Base-by-base conservation (phyloP, 768 basidiomycete species). In the Phylloporus sp. region DNA sequence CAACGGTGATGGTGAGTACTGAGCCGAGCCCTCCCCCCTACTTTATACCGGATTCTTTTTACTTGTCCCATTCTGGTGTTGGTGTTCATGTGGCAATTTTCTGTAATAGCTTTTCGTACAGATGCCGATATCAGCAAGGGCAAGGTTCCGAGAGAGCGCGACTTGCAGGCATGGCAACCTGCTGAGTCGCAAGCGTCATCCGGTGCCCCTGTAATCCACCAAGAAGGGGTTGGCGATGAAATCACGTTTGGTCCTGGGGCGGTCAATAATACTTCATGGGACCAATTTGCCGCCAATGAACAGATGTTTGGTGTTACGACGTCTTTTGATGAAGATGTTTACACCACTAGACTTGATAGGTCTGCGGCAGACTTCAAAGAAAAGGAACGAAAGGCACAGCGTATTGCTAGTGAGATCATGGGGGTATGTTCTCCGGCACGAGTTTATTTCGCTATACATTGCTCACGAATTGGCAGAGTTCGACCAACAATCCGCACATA, bases 251-350 rank as follows among this genome's bases (percentile, higher is more conserved):
- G 83, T 5, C 63, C 77, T 15, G 77, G 77, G 11, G 69, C 77
- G 15, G 67, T 59, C n/a, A 60, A 60, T 39, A 73, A 71, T 52
- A 65, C 70, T 26, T 63, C 75, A 2, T 94, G 95, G 91, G 94
- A 99, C 69, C 93, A 97, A 69, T 99, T 95, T 61, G 85, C 85
- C 18, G 91, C 76, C 36, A 99, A 98, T 70, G 95, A 98, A 71
- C 78, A 88, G 60, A 76, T 91, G 49, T 98, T 97, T 64, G 97
- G 97, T 22, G 84, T 95, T 55, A 92, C 78, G 62, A 92, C 93
- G 9, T 82, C 81, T 59, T 99, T 91, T 70, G 87, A 95, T 62
- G 97, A 99, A 73, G 90, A 95, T 51, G 65, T 85, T 29, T 99
- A 99, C 69, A 98, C 97, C 11, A 98, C 95, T 16, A 92, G 84